Percentiles rank a stretch among this genome's conserved stretches.
Evolutionary conservation across 2,329 filamentous ascomycete genomes (phyloP).

Genomic region (Leptographium lundbergii): DNA sequence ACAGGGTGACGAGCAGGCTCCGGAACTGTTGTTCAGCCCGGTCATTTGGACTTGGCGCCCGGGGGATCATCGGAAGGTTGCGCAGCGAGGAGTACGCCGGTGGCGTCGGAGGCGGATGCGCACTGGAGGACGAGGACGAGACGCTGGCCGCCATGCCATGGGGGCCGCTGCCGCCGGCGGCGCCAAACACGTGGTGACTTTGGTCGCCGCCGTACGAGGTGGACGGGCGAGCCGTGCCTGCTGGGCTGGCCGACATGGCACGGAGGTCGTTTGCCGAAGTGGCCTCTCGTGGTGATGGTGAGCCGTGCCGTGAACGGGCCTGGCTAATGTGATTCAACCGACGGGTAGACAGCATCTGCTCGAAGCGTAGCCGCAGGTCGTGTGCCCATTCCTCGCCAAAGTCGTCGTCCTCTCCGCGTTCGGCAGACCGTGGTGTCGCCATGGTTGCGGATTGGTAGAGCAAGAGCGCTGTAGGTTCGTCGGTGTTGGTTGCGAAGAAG

Average conservation of each 20-base stretch:
- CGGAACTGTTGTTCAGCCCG: constrained; percentile 62
- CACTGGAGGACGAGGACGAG: not conserved
- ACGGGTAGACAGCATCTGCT: constrained; percentile 74
- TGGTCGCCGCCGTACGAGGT: constrained; percentile 30
- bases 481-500: not conserved
- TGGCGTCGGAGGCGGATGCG: constrained; percentile 19
- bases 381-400: constrained; percentile 65
- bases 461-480: not conserved
- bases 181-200: not conserved
- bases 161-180: not conserved
- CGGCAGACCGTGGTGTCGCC: constrained; percentile 14
- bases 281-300: constrained; percentile 40
- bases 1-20: constrained; percentile 74
- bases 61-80: constrained; percentile 48
- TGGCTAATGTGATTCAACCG: constrained; percentile 73
- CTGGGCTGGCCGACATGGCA: constrained; percentile 23
- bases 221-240: constrained; percentile 24
- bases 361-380: constrained; percentile 72
- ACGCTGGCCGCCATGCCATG: not conserved
- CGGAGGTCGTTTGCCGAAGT: constrained; percentile 36
- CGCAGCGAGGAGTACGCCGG: constrained; percentile 36
- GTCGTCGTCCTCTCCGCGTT: constrained; percentile 20
- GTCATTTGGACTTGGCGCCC: constrained; percentile 52
- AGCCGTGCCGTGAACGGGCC: constrained; percentile 45
- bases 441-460: constrained; percentile 11